phyloP scores from a whole-genome alignment of 306 rosid species.

The Casuarina cunninghamiana region DNA sequence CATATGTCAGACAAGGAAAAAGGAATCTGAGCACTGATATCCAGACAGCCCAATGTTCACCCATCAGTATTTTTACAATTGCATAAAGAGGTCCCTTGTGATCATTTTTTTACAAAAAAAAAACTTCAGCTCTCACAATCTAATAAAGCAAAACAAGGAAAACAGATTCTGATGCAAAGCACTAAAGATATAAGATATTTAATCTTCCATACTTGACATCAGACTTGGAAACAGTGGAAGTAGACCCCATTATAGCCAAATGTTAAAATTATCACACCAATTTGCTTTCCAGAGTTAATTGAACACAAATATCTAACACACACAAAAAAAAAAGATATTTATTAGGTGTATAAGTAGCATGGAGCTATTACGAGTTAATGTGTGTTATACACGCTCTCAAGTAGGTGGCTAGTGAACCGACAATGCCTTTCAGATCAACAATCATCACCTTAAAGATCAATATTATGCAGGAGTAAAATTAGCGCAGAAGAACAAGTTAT shows the following conservation, averaged over 20 bases:
- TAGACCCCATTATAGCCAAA: background rate
- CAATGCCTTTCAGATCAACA: conserved; percentile 4
- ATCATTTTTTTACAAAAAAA: no score
- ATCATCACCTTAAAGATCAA: background rate
- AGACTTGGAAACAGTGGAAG: background rate
- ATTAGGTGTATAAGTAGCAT: background rate
- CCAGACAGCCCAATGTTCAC: background rate
- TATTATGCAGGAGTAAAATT: conserved; percentile 4
- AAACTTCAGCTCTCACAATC: background rate
- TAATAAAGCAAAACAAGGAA: background rate
- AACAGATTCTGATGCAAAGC: background rate
- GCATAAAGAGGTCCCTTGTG: background rate
- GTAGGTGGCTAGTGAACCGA: background rate
- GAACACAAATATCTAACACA: background rate
- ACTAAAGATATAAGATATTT: background rate
- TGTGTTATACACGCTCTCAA: background rate
- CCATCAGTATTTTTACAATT: background rate
- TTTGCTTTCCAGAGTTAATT: background rate
- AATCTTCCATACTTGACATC: background rate
- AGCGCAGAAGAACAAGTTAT: background rate
- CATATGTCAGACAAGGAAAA: background rate
- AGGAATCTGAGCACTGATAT: background rate
- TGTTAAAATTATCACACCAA: background rate
- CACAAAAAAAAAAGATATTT: background rate
- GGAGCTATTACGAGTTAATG: background rate